Base-by-base conservation (phyloP, 345 rosid species). In the Bruguiera gymnorhiza region DNA sequence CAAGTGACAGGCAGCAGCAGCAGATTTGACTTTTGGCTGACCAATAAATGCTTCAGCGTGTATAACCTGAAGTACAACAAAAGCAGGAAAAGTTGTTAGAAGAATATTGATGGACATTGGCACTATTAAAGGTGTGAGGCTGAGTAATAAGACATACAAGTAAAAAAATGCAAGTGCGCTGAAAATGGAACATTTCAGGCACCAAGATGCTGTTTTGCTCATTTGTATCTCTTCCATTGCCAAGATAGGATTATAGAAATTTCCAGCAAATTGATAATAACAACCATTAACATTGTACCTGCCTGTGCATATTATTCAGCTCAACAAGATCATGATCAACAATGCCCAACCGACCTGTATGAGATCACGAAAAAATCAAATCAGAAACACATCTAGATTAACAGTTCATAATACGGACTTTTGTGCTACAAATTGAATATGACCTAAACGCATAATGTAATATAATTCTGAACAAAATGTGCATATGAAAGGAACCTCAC, bases 281-380 rank as follows among this genome's bases (percentile, higher is more conserved):
- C 29, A 26, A 56, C 29, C 34, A 56, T 43, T 4, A 3, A 62
- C 60, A 64, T 43, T 59, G 27, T 88, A 92, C 99, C 97, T 95
- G 97, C 78, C 99, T 87, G 67, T 95, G 99, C 99, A 95, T 88
- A 70, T 92, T 95, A 71, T 90, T 95, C 70, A 92, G 95, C 80
- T 92, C 99, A 65, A 95, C 97, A 29, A 88, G 85, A 84, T 92
- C 99, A 68, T 95, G 92, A 79, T 95, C 97, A 20, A 95, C 96
- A 52, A 95, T 84, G 65, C 99, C 97, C 84, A 92, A 77, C 20
- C 87, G 85, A 69, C 97, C 99, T 95, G 79, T 57, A 62, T 71
- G 62, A 8, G 29, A 72, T 78, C 39, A 30, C 67, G 15, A 46
- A 36, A 51, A 53, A 29, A 31, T 43, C 20, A 27, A 63, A 46